Evolutionary conservation across 768 basidiomycete genomes (phyloP).

Genomic region (Lanmaoa rubissima): DNA sequence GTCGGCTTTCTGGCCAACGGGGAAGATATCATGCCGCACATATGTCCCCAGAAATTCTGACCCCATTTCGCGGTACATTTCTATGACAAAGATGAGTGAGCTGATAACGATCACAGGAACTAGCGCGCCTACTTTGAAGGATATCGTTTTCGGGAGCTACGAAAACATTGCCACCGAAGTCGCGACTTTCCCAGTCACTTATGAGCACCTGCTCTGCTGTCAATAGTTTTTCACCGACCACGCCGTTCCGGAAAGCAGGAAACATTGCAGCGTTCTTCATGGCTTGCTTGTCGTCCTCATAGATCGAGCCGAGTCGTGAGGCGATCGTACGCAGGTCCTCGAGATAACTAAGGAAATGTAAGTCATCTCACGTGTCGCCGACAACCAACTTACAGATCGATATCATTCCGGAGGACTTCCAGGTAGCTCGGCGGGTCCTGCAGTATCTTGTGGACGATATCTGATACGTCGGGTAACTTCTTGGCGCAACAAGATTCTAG

Average conservation of each 20-base stretch:
- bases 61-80: conserved; percentile 14
- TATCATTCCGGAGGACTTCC: background rate
- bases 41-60: conserved; percentile 8
- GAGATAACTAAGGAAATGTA: conserved; percentile 5
- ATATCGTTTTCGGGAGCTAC: conserved; percentile 6
- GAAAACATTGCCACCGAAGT: conserved; percentile 8
- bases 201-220: conserved; percentile 10
- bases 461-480: conserved; percentile 12
- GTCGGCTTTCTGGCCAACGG: too few species aligned
- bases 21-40: conserved; percentile 2
- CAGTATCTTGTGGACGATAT: conserved; percentile 11
- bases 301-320: conserved; percentile 9
- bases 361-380: background rate
- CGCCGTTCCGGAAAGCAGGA: background rate
- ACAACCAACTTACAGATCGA: conserved; percentile 1
- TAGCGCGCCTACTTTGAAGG: conserved; percentile 8
- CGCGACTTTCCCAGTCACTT: conserved; percentile 10
- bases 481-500: conserved; percentile 13
- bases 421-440: conserved; percentile 7
- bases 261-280: conserved; percentile 14
- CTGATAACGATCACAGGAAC: background rate
- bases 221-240: background rate
- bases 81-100: background rate
- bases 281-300: conserved; percentile 3
- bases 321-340: conserved; percentile 15